Percentiles rank a stretch among this genome's conserved stretches.
Evolutionary conservation across 805 yeast species (phyloP).

Genomic region (Starmerella apis): DNA sequence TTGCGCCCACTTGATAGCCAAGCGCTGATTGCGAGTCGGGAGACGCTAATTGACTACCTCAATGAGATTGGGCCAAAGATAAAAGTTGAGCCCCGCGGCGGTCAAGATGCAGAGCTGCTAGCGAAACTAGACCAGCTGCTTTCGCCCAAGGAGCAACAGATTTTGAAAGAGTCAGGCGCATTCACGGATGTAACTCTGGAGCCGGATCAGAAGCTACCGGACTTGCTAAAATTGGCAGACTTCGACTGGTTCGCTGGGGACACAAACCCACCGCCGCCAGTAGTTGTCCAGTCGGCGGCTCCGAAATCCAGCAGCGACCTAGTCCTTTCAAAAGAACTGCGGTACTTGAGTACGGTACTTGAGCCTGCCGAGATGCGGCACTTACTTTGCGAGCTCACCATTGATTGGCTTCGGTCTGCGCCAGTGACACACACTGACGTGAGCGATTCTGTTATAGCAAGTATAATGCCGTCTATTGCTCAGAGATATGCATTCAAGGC

Average conservation of each 20-base stretch:
- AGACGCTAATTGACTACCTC: conserved; percentile 3
- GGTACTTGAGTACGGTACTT: conserved; percentile 22
- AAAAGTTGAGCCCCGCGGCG: not conserved
- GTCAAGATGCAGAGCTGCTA: conserved; percentile 7
- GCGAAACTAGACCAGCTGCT: conserved; percentile 8
- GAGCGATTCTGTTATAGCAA: conserved; percentile 24
- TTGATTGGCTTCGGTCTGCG: conserved; percentile 14
- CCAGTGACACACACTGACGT: conserved; percentile 24
- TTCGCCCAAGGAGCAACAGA: conserved; percentile 8
- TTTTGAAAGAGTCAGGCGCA: conserved; percentile 18
- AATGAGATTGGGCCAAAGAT: not conserved
- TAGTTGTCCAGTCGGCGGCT: conserved; percentile 13
- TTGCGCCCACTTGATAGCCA: conserved; percentile 2
- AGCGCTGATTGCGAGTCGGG: conserved; percentile 3
- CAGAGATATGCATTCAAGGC: conserved; percentile 21
- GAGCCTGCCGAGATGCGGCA: conserved; percentile 22
- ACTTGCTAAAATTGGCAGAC: not conserved
- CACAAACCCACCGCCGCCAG: conserved; percentile 19
- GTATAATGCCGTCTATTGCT: conserved; percentile 23
- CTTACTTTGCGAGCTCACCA: conserved; percentile 19
- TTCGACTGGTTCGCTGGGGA: conserved; percentile 5
- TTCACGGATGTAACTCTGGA: conserved; percentile 18
- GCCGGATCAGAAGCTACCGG: not conserved
- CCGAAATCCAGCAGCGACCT: conserved; percentile 8
- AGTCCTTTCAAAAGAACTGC: conserved; percentile 19